These are phyloP conservation scores for Mycena belliarum DNA, from an alignment of 768 basidiomycete species.

Conservation along the genomic window DNA sequence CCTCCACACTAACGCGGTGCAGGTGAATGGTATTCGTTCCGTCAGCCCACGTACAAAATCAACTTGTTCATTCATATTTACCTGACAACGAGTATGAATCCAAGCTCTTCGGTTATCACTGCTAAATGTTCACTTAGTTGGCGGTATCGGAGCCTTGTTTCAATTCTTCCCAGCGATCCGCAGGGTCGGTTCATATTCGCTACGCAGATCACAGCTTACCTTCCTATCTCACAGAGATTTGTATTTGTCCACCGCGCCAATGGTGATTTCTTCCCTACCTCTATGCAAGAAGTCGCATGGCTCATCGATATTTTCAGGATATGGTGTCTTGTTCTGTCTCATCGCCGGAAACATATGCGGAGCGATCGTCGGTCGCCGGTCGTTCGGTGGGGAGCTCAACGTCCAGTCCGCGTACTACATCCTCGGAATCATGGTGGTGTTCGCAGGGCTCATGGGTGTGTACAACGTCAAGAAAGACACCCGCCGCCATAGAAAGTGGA, in stretches of 20 bases:
- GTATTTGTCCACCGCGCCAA: constrained; percentile 28
- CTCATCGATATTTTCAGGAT: constrained; percentile 12
- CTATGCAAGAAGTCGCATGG: not conserved
- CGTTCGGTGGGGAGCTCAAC: constrained; percentile 30
- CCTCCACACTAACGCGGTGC: not conserved
- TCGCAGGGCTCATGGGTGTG: constrained; percentile 21
- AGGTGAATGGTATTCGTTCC: constrained; percentile 32
- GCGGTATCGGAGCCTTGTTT: constrained; percentile 24
- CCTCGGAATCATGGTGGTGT: constrained; percentile 24
- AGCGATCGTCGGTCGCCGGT: constrained; percentile 19
- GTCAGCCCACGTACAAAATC: constrained; percentile 19
- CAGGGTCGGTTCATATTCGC: constrained; percentile 17
- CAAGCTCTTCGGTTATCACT: not conserved
- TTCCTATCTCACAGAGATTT: constrained; percentile 10
- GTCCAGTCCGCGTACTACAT: constrained; percentile 27
- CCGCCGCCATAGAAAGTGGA: constrained; percentile 29
- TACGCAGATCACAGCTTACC: not conserved
- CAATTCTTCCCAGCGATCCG: constrained; percentile 30
- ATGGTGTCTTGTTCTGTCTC: constrained; percentile 21
- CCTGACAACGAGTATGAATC: constrained; percentile 25
- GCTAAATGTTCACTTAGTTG: constrained; percentile 16
- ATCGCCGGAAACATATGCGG: constrained; percentile 25
- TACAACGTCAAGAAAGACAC: constrained; percentile 28
- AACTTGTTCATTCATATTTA: constrained; percentile 29
- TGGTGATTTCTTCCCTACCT: constrained; percentile 6